phyloP scores from a whole-genome alignment of 1,139 yeast genomes.

The Nakaseomyces sp. region DNA sequence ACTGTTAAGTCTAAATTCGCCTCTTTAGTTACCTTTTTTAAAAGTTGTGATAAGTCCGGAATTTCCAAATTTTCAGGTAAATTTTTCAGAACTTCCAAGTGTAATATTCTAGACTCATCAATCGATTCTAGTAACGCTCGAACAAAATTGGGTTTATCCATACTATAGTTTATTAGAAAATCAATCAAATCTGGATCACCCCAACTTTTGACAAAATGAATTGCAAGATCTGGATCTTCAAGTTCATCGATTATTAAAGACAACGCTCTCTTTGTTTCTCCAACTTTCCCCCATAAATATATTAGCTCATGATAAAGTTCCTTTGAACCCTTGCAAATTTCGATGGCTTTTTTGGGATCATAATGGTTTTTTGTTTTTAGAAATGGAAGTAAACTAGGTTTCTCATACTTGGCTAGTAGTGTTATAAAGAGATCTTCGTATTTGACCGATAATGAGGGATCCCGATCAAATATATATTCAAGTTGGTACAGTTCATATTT shows the following conservation, averaged over 20 bases:
- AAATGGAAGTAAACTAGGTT: constrained; percentile 49
- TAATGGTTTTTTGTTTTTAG: constrained; percentile 45
- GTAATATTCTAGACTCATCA: constrained; percentile 60
- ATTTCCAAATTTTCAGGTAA: constrained; percentile 58
- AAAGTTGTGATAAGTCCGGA: constrained; percentile 53
- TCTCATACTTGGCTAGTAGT: constrained; percentile 49
- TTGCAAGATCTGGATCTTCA: constrained; percentile 73
- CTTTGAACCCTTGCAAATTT: constrained; percentile 47
- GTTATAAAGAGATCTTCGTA: constrained; percentile 61
- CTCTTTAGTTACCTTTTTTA: constrained; percentile 56
- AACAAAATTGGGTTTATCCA: constrained; percentile 64
- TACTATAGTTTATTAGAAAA: constrained; percentile 59
- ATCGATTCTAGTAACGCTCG: constrained; percentile 63
- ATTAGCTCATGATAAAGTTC: constrained; percentile 62
- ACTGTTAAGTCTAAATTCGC: constrained; percentile 53
- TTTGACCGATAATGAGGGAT: constrained; percentile 43
- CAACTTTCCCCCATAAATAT: constrained; percentile 72
- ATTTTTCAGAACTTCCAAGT: constrained; percentile 49
- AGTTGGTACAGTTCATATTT: constrained; percentile 31
- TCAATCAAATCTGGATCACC: constrained; percentile 76
- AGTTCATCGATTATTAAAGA: constrained; percentile 66
- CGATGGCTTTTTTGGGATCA: constrained; percentile 60
- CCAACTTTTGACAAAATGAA: constrained; percentile 63
- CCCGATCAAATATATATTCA: constrained; percentile 45
- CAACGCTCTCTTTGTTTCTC: constrained; percentile 70